Base-by-base conservation (phyloP, 257 asterid species). In the Avicennia marina region DNA sequence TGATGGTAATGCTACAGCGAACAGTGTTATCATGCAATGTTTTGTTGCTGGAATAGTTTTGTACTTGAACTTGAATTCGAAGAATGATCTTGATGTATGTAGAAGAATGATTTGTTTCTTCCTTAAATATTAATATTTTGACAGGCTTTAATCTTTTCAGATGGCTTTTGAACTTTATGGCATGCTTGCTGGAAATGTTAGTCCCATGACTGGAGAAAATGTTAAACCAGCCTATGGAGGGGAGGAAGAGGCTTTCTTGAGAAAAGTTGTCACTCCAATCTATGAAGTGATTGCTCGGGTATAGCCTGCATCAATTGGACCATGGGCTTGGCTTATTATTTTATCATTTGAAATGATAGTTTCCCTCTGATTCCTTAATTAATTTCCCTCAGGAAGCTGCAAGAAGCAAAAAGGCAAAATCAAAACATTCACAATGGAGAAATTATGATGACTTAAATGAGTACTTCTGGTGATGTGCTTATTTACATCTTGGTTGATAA, bases 181-280 rank as follows among this genome's bases (percentile, higher is more conserved):
- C 29, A 82, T 93, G 97, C 97, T 93, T 44, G 95, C 97, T 61
- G 97, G 97, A 69, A 93, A 89, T 80, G 98, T 93, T 49, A 93
- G 98, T 69, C 90, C 96, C 39, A 86, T 75, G 90, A 93, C 97
- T 4, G 98, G 98, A 8, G 98, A 93, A 77, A 84, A 93, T 77
- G 94, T 93, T 68, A 93, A 93, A 81, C 98, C 97, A 47, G 97
- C 98, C 43, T 93, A 93, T 72, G 98, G 98, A 65, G 98, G 97
- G 63, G 97, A 89, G 67, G 97, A 93, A 71, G 98, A 93, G 79
- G 96, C 95, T 68, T 93, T 89, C 68, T 74, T 93, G 54, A 75
- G 64, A 57, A 83, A 89, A 81, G 95, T 93, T 57, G 95, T 93
- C 38, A 86, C 97, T 63, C 98, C 98, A 50, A 93, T 93, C 63